These are phyloP conservation scores for Stagonosporopsis tanaceti DNA, from an alignment of 2,329 filamentous ascomycete species.

Conservation along the genomic window DNA sequence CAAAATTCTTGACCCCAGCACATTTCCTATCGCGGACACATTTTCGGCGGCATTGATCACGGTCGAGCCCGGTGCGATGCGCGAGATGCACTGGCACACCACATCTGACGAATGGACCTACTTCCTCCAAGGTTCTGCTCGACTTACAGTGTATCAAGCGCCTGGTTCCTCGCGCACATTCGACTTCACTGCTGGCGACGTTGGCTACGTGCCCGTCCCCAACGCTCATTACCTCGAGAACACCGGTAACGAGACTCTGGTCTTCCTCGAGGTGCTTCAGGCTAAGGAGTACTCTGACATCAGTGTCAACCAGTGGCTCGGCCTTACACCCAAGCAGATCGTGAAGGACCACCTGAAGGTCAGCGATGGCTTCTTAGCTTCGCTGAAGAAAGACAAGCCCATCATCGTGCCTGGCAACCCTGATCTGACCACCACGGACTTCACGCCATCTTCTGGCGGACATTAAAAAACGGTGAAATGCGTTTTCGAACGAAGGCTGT, in stretches of 20 bases:
- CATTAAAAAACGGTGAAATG: background rate
- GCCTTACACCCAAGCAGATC: constrained; percentile 55
- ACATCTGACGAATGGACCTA: constrained; percentile 68
- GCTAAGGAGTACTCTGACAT: constrained; percentile 62
- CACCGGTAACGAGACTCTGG: constrained; percentile 63
- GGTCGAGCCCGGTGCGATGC: constrained; percentile 68
- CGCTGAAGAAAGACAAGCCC: constrained; percentile 50
- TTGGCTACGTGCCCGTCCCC: constrained; percentile 65
- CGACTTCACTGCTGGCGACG: constrained; percentile 67
- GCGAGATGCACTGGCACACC: constrained; percentile 71
- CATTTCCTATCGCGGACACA: constrained; percentile 64
- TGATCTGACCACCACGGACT: constrained; percentile 50
- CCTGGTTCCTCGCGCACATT: constrained; percentile 62
- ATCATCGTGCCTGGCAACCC: constrained; percentile 51
- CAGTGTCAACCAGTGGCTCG: constrained; percentile 66
- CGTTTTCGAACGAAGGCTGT: background rate
- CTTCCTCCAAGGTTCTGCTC: constrained; percentile 64
- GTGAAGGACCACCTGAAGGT: constrained; percentile 46
- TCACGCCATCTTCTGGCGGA: constrained; percentile 24
- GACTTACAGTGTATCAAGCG: constrained; percentile 65
- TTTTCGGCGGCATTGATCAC: constrained; percentile 67
- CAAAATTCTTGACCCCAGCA: constrained; percentile 66
- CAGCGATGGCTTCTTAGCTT: constrained; percentile 34
- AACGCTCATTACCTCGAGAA: constrained; percentile 69
- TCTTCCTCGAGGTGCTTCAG: constrained; percentile 68